Evolutionary conservation across 345 rosid genomes (phyloP).

Genomic region (Sonneratia alba): DNA sequence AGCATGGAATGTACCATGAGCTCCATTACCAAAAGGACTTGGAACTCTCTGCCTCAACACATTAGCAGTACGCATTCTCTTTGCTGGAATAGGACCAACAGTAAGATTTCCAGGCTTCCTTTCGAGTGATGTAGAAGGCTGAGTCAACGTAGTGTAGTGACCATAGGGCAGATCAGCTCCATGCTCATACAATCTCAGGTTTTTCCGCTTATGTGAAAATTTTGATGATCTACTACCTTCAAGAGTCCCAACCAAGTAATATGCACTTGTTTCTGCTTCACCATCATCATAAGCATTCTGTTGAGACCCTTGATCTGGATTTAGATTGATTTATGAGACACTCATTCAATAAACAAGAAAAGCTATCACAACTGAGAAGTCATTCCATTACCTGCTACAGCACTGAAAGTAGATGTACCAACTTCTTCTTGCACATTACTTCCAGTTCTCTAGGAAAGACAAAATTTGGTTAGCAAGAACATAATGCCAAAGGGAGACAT

Average conservation of each 20-base stretch:
- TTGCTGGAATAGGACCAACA: slow-evolving; percentile 71
- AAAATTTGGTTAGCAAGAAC: background rate
- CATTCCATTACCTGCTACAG: slow-evolving; percentile 51
- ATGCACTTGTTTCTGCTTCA: slow-evolving; percentile 75
- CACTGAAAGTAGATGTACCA: slow-evolving; percentile 64
- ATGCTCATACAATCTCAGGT: slow-evolving; percentile 49
- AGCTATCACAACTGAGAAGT: background rate
- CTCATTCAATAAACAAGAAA: slow-evolving; percentile 8
- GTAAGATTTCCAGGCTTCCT: slow-evolving; percentile 59
- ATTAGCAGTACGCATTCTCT: slow-evolving; percentile 86
- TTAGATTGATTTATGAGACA: slow-evolving; percentile 18
- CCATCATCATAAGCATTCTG: slow-evolving; percentile 62
- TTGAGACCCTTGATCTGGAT: slow-evolving; percentile 52
- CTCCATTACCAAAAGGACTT: slow-evolving; percentile 54
- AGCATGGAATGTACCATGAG: slow-evolving; percentile 36
- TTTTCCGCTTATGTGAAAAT: slow-evolving; percentile 49
- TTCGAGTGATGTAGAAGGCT: slow-evolving; percentile 40
- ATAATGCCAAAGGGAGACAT: background rate
- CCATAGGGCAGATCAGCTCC: slow-evolving; percentile 52
- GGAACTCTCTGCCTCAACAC: slow-evolving; percentile 71
- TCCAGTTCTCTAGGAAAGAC: slow-evolving; percentile 48
- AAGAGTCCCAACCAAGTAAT: slow-evolving; percentile 53
- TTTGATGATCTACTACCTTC: slow-evolving; percentile 51
- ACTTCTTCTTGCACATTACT: slow-evolving; percentile 75
- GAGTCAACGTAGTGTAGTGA: slow-evolving; percentile 33